Conservation (phyloP, 2,329 filamentous ascomycete genomes). For the Elsinoe ampelina region DNA sequence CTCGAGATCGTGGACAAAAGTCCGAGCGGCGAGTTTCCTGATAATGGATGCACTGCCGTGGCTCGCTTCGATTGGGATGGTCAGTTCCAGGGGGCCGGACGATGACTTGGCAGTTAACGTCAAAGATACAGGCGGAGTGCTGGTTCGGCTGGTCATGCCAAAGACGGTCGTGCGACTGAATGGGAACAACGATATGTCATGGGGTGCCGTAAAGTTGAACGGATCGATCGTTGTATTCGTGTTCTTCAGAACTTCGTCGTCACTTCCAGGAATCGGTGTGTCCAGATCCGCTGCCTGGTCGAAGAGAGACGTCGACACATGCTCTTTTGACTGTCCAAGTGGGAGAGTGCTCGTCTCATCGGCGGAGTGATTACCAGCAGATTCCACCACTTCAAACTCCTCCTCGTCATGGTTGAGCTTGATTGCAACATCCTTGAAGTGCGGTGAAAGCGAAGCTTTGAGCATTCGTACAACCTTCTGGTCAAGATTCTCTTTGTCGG, state of each 20-base stretch:
- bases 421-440: slow-evolving; percentile 54
- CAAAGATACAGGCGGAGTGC: slow-evolving; percentile 40
- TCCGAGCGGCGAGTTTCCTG: slow-evolving; percentile 62
- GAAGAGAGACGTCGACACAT: slow-evolving; percentile 51
- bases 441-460: slow-evolving; percentile 58
- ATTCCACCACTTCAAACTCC: slow-evolving; percentile 55
- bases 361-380: slow-evolving; percentile 22
- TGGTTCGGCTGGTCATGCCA: slow-evolving; percentile 50
- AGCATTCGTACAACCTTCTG: slow-evolving; percentile 64
- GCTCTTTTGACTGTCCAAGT: background rate
- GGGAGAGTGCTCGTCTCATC: background rate
- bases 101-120: slow-evolving; percentile 48
- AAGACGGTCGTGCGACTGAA: slow-evolving; percentile 59
- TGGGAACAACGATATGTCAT: slow-evolving; percentile 56
- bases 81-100: slow-evolving; percentile 52
- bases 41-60: slow-evolving; percentile 45
- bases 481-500: slow-evolving; percentile 55
- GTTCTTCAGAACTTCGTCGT: slow-evolving; percentile 41
- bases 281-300: slow-evolving; percentile 41
- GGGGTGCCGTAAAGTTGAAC: slow-evolving; percentile 54
- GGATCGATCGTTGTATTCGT: slow-evolving; percentile 46
- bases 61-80: slow-evolving; percentile 51
- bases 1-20: slow-evolving; percentile 59
- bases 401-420: slow-evolving; percentile 52
- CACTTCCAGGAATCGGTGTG: slow-evolving; percentile 23